Conservation (phyloP, 768 basidiomycete genomes). For the Mrakia frigida region DNA sequence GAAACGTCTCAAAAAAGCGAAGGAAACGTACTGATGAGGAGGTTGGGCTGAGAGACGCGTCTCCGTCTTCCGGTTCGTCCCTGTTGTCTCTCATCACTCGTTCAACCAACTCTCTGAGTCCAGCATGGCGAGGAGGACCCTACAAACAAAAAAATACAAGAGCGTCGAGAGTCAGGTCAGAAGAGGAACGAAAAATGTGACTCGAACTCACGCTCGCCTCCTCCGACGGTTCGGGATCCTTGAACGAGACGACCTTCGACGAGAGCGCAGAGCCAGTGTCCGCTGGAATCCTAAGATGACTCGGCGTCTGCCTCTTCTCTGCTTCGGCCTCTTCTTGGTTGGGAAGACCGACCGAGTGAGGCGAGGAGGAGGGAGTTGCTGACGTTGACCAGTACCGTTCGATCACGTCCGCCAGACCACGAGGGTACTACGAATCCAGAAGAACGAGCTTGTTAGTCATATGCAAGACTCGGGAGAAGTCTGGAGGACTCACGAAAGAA, state of each 20-base stretch:
- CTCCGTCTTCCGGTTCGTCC: neutral
- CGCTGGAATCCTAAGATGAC: neutral
- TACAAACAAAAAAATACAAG: neutral
- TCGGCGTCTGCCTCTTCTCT: neutral
- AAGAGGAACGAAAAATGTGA: too few relatives aligned
- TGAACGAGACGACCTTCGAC: neutral
- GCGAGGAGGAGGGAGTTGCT: neutral
- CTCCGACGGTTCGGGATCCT: neutral
- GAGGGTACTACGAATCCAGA: too few relatives aligned
- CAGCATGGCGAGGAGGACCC: neutral
- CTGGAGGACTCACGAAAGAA: neutral
- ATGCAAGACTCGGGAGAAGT: too few relatives aligned
- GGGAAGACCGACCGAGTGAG: neutral
- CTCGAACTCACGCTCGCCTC: neutral
- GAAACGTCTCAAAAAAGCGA: neutral
- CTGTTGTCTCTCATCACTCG: neutral
- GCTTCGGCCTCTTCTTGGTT: neutral
- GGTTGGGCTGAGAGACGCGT: neutral
- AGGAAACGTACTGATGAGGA: neutral
- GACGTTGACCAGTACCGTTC: neutral
- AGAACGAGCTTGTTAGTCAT: too few relatives aligned
- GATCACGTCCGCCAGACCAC: conserved; percentile 1
- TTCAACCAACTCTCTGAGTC: neutral
- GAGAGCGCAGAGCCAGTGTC: neutral
- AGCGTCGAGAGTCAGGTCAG: neutral